Conservation (phyloP, 257 asterid species). For the Mentha longifolia region DNA sequence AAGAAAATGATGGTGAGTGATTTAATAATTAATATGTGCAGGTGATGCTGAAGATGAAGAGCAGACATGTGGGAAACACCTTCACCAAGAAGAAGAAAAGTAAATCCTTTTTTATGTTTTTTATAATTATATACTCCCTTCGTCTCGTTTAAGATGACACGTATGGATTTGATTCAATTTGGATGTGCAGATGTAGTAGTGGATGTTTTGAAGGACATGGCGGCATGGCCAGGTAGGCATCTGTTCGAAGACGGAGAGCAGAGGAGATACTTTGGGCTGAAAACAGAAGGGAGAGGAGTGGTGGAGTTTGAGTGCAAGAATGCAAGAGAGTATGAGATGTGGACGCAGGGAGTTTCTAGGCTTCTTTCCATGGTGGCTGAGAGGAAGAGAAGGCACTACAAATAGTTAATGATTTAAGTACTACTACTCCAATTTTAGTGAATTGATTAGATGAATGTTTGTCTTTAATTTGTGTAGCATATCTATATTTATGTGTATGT, state of each 20-base stretch:
- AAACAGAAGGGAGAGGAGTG: constrained; percentile 76
- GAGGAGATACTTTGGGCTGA: constrained; percentile 84
- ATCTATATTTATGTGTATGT: neutral
- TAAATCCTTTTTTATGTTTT: constrained; percentile 28
- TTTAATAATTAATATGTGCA: constrained; percentile 33
- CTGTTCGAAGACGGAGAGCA: constrained; percentile 91
- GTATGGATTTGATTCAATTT: too few relatives aligned
- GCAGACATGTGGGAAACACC: constrained; percentile 84
- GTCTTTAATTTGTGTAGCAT: constrained; percentile 1
- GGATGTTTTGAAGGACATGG: constrained; percentile 71
- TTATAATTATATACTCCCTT: neutral
- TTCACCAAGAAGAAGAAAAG: constrained; percentile 96
- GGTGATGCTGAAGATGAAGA: constrained; percentile 99
- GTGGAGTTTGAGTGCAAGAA: constrained; percentile 70
- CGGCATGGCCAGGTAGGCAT: constrained; percentile 99
- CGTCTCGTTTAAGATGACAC: too few relatives aligned
- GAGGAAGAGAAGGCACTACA: constrained; percentile 49
- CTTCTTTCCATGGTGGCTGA: constrained; percentile 61
- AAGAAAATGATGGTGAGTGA: neutral
- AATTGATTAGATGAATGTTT: too few relatives aligned
- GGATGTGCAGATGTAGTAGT: constrained; percentile 70
- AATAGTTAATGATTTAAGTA: constrained; percentile 20
- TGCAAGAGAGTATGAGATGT: constrained; percentile 63
- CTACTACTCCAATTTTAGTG: too few relatives aligned
- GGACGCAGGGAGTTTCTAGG: constrained; percentile 73